These are phyloP conservation scores for Cyberlindnera suaveolens DNA, from an alignment of 805 yeast genomes.

Conservation along the genomic window DNA sequence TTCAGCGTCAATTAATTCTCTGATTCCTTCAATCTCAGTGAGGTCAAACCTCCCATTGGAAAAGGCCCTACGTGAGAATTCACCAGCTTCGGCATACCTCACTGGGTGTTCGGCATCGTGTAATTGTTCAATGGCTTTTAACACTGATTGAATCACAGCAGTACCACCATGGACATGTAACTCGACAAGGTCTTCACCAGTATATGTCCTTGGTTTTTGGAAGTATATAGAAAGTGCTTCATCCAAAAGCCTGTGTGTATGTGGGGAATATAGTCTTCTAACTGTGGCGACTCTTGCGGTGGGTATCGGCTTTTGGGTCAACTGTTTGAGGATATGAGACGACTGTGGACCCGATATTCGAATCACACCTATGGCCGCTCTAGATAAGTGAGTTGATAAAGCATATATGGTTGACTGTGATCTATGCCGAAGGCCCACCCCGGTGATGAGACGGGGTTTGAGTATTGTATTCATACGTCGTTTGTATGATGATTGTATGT, in stretches of 20 bases:
- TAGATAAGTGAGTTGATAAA: constrained; percentile 72
- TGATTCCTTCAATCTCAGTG: constrained; percentile 85
- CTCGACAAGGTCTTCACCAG: constrained; percentile 89
- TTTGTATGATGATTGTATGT: too few species aligned
- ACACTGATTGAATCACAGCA: constrained; percentile 69
- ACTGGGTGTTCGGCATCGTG: constrained; percentile 45
- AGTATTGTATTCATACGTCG: too few species aligned
- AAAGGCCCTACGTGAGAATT: constrained; percentile 83
- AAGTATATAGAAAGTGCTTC: constrained; percentile 70
- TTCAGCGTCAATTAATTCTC: constrained; percentile 87
- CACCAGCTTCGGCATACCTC: constrained; percentile 89
- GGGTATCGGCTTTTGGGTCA: constrained; percentile 42
- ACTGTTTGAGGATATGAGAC: constrained; percentile 26
- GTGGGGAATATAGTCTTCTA: constrained; percentile 45
- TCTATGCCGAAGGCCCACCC: not conserved
- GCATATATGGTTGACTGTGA: constrained; percentile 73
- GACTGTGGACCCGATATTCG: constrained; percentile 75
- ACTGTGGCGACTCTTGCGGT: constrained; percentile 50
- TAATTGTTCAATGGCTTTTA: constrained; percentile 50
- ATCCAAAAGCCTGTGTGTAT: constrained; percentile 46
- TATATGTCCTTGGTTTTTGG: constrained; percentile 69
- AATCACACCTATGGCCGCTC: constrained; percentile 83
- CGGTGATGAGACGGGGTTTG: too few species aligned
- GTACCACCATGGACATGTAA: constrained; percentile 92
- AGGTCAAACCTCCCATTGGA: constrained; percentile 78